phyloP scores from a whole-genome alignment of 179 eudicot genomes.

The Camellia oleifera region DNA sequence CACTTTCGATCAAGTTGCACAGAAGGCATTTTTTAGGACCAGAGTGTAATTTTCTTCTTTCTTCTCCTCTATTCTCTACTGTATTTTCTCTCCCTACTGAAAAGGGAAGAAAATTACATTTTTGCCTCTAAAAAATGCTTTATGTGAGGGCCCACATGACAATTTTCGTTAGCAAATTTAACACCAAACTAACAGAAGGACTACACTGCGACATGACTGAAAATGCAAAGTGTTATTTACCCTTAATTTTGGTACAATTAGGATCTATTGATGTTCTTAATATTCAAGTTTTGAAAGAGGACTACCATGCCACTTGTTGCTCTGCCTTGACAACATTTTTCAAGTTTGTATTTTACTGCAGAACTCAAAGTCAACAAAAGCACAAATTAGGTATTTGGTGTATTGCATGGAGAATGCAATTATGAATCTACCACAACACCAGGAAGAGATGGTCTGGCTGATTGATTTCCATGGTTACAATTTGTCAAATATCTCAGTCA shows the following conservation, averaged over 20 bases:
- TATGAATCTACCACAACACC: conserved; percentile 58
- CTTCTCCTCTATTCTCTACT: too few species aligned
- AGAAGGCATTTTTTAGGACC: too few species aligned
- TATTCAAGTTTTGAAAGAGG: conserved; percentile 4
- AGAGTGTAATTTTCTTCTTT: too few species aligned
- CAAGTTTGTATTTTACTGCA: conserved; percentile 35
- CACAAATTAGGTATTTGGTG: conserved; percentile 77
- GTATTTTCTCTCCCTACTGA: too few species aligned
- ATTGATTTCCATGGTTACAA: conserved; percentile 76
- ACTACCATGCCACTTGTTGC: background rate
- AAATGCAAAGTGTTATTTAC: too few species aligned
- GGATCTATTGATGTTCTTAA: background rate
- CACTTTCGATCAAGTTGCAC: too few species aligned
- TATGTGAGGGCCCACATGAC: too few species aligned
- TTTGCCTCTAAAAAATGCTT: too few species aligned
- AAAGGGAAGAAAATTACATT: too few species aligned
- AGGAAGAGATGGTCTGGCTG: conserved; percentile 92
- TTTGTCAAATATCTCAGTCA: conserved; percentile 61
- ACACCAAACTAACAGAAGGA: too few species aligned
- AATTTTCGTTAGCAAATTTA: too few species aligned
- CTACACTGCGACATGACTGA: too few species aligned
- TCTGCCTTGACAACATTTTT: background rate
- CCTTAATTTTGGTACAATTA: background rate
- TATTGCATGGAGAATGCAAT: conserved; percentile 95
- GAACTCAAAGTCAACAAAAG: conserved; percentile 72